phyloP scores from a whole-genome alignment of 108 stramenopile species.

The Parietichytrium sp. region DNA sequence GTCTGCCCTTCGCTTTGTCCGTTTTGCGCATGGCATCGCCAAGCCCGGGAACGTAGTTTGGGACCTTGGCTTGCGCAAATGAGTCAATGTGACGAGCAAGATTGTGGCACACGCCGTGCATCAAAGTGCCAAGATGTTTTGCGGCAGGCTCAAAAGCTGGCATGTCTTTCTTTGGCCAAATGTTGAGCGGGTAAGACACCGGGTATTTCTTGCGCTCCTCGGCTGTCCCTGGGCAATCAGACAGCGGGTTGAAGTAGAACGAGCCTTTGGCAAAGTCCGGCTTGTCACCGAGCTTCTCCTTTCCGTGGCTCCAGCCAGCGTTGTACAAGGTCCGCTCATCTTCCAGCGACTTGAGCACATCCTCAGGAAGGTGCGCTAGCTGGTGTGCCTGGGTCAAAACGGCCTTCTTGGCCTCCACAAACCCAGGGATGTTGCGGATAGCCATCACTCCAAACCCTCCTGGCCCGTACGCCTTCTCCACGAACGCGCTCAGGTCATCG shows the following conservation, averaged over 20 bases:
- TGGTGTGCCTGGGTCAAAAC: constrained; percentile 72
- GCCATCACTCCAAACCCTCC: constrained; percentile 70
- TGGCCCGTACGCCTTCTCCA: constrained; percentile 19
- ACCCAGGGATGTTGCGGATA: constrained; percentile 75
- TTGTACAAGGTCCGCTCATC: constrained; percentile 76
- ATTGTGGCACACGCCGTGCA: constrained; percentile 68
- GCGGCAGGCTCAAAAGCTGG: constrained; percentile 56
- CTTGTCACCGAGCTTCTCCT: constrained; percentile 79
- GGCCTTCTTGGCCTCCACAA: constrained; percentile 65
- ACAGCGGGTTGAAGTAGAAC: constrained; percentile 77
- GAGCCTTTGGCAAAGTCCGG: constrained; percentile 81
- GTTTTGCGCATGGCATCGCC: constrained; percentile 66
- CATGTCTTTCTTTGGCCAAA: constrained; percentile 73
- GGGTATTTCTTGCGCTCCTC: constrained; percentile 74
- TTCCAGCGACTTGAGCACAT: constrained; percentile 64
- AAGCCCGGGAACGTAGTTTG: constrained; percentile 51
- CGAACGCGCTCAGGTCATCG: not conserved
- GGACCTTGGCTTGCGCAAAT: constrained; percentile 39
- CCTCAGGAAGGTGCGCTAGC: constrained; percentile 67
- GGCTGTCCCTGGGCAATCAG: constrained; percentile 72
- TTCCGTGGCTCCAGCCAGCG: constrained; percentile 85
- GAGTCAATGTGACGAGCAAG: constrained; percentile 73
- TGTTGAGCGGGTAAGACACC: constrained; percentile 76
- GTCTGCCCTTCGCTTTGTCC: constrained; percentile 82
- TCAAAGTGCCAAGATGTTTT: constrained; percentile 68